Conservation (phyloP, 2,329 filamentous ascomycete species). For the Alternaria consortialis region DNA sequence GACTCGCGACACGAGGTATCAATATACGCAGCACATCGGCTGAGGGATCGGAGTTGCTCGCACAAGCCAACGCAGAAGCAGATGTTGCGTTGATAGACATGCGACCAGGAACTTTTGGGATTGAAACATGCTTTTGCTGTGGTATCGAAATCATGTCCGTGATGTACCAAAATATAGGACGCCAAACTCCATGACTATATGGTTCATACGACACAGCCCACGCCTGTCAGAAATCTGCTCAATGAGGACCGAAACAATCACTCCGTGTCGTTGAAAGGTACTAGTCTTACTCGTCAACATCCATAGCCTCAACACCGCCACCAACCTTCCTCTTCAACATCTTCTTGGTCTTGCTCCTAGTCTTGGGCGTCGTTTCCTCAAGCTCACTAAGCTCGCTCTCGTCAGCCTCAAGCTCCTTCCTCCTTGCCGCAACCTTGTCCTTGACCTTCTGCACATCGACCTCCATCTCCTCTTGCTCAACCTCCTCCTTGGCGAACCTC, state of each 20-base stretch:
- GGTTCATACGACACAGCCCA: neutral
- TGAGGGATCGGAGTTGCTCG: too few relatives aligned
- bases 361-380: constrained; percentile 48
- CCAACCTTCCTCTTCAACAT: constrained; percentile 55
- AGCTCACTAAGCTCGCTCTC: constrained; percentile 54
- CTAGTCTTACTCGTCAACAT: constrained; percentile 51
- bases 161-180: constrained; percentile 30
- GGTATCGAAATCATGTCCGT: constrained; percentile 40
- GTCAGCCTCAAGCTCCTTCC: constrained; percentile 71
- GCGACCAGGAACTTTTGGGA: neutral
- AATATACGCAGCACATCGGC: too few relatives aligned
- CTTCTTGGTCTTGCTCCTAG: constrained; percentile 57
- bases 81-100: neutral
- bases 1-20: too few relatives aligned
- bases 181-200: constrained; percentile 33
- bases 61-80: neutral
- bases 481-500: constrained; percentile 55
- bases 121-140: constrained; percentile 30
- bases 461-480: constrained; percentile 69
- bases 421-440: constrained; percentile 63
- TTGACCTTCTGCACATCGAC: constrained; percentile 55
- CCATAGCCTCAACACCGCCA: constrained; percentile 58
- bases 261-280: neutral
- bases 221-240: neutral
- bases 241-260: neutral